These are phyloP conservation scores for Xerocomellus chrysenteron DNA, from an alignment of 768 basidiomycete genomes.

Conservation along the genomic window DNA sequence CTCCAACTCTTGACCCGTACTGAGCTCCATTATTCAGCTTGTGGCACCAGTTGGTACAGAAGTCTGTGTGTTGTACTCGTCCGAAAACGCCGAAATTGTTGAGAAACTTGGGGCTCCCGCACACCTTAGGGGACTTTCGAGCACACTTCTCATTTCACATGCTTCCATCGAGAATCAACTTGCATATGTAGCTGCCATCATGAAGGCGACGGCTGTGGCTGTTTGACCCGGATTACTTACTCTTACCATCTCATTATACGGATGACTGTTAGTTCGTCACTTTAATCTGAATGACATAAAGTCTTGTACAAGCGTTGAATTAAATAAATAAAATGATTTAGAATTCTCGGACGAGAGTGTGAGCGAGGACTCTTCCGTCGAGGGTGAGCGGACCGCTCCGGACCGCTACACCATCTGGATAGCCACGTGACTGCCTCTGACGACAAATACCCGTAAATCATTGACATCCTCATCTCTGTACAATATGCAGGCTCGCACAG, in stretches of 20 bases:
- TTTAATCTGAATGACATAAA: not conserved
- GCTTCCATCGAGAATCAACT: conserved; percentile 58
- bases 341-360: too few relatives aligned
- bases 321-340: too few relatives aligned
- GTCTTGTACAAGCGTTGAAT: not conserved
- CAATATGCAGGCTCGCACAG: conserved; percentile 38
- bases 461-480: not conserved
- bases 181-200: conserved; percentile 58
- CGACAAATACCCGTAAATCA: conserved; percentile 25
- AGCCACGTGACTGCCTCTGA: not conserved
- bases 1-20: not conserved
- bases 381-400: not conserved
- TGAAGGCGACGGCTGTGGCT: conserved; percentile 23
- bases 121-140: conserved; percentile 43
- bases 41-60: conserved; percentile 50
- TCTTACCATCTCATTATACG: not conserved
- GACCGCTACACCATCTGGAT: not conserved
- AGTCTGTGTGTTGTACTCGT: conserved; percentile 60
- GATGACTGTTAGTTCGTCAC: not conserved
- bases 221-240: not conserved
- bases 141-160: conserved; percentile 50
- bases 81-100: conserved; percentile 44
- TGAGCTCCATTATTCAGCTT: conserved; percentile 43
- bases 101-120: conserved; percentile 51
- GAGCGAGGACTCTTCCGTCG: too few relatives aligned